Evolutionary conservation across 192 early-diverging fungal species (phyloP), one percentile per base, ranked within the genome.

Genomic region (Backusella liffmaniae): DNA sequence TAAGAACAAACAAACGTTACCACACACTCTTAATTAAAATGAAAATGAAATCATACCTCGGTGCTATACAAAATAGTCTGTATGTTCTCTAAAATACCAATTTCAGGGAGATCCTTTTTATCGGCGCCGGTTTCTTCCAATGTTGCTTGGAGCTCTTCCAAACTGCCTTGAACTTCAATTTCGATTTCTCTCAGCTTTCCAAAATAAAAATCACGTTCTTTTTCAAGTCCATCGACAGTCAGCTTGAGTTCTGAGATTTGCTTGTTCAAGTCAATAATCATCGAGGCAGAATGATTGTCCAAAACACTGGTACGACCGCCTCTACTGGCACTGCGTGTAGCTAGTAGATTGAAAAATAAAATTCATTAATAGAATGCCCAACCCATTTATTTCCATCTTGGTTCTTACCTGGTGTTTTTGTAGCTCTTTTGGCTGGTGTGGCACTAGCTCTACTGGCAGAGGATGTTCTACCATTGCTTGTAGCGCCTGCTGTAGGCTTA

Each of bases 201-300:
- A 80, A 96, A 98, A 76, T 99, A 99, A 82, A 99, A 99, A 77
- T 99, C 96, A 37, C 97, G 88, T 82, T 99, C 96, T 82, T 95
- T 97, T 84, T 97, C 96, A n/a, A 95, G 90, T 39, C 93, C 94
- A 46, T 96, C 94, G 34, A 97, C 91, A 32, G 93, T 89, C n/a
- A 90, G 86, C 80, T 94, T 94, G 56, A 92, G 84, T 76, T 96
- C 94, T 66, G 86, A 84, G n/a, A 92, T 70, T 77, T 96, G 91
- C 78, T 91, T 83, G 62, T 85, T 91, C 77, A 97, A 87, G 26
- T 94, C 91, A 73, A 90, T 85, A 37, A 95, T 67, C 77, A 91
- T 87, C 41, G 85, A 77, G n/a, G 84, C 35, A 70, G 88, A 79
- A 68, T 92, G 89, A 67, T 86, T 87, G 49, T 86, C 84, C 36